A percentile compares a stretch with the other conserved stretches of the same genome.
Evolutionary conservation across 2,329 filamentous ascomycete genomes (phyloP).

Genomic region (Cladosporium austrohemisphaericum): DNA sequence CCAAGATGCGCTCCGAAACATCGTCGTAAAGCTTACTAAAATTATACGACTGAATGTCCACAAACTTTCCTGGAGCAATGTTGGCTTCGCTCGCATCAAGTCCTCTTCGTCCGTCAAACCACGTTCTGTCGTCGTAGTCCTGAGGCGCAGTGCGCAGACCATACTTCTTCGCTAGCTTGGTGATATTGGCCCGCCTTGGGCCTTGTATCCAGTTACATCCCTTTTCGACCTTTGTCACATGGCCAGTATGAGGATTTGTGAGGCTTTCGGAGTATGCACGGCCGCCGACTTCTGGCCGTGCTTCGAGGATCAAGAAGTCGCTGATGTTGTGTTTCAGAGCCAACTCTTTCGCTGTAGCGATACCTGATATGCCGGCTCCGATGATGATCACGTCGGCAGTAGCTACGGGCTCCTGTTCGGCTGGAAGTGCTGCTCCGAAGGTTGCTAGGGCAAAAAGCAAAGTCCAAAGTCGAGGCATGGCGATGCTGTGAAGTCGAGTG

Average conservation of each 20-base stretch:
- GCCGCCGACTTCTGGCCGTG: background rate
- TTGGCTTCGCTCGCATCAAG: background rate
- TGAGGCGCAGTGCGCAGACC: conserved; percentile 1
- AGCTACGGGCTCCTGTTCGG: background rate
- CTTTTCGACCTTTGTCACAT: conserved; percentile 11
- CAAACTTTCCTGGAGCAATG: conserved; percentile 4
- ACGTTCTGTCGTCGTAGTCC: conserved; percentile 5
- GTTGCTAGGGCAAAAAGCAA: background rate
- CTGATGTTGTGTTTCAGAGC: conserved; percentile 13
- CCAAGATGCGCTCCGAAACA: conserved; percentile 1
- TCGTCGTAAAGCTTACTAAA: conserved; percentile 5
- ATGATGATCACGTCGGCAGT: conserved; percentile 13
- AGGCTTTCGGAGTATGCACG: conserved; percentile 9
- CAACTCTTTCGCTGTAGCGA: conserved; percentile 1
- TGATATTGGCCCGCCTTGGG: conserved; percentile 6
- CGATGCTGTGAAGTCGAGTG: too few species aligned
- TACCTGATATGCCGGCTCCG: conserved; percentile 7
- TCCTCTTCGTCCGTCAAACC: conserved; percentile 8
- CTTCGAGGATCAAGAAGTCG: conserved; percentile 11
- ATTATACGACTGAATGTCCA: conserved; percentile 5
- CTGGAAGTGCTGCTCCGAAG: background rate
- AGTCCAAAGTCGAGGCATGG: conserved; percentile 2
- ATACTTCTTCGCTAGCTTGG: conserved; percentile 11
- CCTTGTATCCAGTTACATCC: conserved; percentile 14
- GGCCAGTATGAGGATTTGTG: conserved; percentile 6